Evolutionary conservation across 345 rosid genomes (phyloP), one percentile per base, ranked within the genome.

Genomic region (Brassica rapa): DNA sequence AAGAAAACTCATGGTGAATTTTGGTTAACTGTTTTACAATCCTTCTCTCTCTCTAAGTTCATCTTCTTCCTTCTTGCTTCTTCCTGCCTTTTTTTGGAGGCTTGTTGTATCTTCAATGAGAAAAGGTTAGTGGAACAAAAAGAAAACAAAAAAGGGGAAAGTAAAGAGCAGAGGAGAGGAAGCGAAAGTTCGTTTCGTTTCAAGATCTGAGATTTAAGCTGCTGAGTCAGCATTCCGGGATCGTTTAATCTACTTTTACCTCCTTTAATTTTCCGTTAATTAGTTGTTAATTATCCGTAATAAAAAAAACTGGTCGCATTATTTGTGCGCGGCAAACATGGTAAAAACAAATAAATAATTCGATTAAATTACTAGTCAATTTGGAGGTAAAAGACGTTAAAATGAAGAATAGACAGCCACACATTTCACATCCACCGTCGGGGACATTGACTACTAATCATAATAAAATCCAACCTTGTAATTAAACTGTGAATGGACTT

Each of bases 191-290:
- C 86, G 89, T 85, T 80, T 87, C 68, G 75, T 82, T 80, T 84
- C 89, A 71, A 89, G 94, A 91, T 89, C 93, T 87, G 86, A 86
- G 86, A 85, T 85, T 90, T 75, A 15, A 21, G 6, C 64, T 55
- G 85, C 56, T n/a, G 56, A 51, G 21, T n/a, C 56, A 51, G 56
- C 56, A 51, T 51, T 5, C 56, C 56, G 56, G 21, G 56, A 51
- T 51, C 56, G 56, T 69, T 69, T 51, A 67, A 67, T 4, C 12
- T 12, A 2, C 33, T n/a, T 65, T 60, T n/a, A 78, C 55, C 41
- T 57, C 4, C 57, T 32, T 72, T 59, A 46, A 24, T 49, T 49
- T 0, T 8, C 56, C 57, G 49, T 73, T 73, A 68, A 46, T 59
- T n/a, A 6, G 11, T 71, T n/a, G 41, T 15, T 59, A 23, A 7